Evolutionary conservation across 257 asterid genomes (phyloP).

Genomic region (Jaltomata sinuosa): DNA sequence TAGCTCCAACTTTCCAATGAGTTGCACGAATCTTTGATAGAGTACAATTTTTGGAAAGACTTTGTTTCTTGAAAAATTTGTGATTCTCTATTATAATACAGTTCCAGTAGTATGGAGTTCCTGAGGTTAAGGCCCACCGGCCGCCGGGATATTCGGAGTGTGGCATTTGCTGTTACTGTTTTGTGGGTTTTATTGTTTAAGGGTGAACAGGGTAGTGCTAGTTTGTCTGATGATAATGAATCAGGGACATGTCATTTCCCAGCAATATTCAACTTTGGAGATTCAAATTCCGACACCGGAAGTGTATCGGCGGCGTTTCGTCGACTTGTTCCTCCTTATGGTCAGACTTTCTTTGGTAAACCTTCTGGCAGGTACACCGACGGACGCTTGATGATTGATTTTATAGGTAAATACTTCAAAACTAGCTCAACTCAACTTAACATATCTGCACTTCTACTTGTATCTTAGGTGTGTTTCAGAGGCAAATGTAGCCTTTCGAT

Average conservation of each 20-base stretch:
- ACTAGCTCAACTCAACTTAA: background rate
- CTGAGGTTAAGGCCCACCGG: no score
- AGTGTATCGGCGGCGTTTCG: background rate
- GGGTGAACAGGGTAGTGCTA: background rate
- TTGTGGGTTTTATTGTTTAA: background rate
- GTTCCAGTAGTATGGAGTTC: no score
- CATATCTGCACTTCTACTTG: background rate
- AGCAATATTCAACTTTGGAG: conserved; percentile 11
- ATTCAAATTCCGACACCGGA: conserved; percentile 10
- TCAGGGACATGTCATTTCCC: conserved; percentile 3
- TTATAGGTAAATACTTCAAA: background rate
- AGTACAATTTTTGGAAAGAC: no score
- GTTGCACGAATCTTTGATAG: no score
- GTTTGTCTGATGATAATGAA: background rate
- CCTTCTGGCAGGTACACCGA: conserved; percentile 7
- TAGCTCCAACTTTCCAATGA: no score
- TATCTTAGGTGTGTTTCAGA: background rate
- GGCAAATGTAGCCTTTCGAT: background rate
- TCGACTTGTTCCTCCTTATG: background rate
- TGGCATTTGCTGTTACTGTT: background rate
- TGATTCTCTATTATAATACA: no score
- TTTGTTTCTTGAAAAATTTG: no score
- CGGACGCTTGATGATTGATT: conserved; percentile 4
- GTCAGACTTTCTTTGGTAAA: conserved; percentile 2
- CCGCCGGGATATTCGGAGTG: background rate